Conservation (phyloP, 2,329 filamentous ascomycete genomes). For the Fusarium udum region DNA sequence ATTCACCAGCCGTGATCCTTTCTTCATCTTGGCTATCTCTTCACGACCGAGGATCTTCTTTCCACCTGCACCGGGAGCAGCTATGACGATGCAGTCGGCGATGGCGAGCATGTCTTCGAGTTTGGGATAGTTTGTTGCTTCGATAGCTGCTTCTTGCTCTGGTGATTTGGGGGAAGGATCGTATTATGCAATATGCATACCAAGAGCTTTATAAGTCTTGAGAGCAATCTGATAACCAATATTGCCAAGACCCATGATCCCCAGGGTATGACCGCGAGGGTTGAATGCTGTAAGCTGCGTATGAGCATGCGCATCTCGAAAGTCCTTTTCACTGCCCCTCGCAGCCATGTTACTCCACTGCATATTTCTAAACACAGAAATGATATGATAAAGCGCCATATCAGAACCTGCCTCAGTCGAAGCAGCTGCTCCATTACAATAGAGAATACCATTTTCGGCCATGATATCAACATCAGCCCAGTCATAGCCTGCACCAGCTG, state of each 20-base stretch:
- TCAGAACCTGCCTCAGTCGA: conserved; percentile 71
- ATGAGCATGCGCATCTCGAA: conserved; percentile 63
- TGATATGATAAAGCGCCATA: conserved; percentile 66
- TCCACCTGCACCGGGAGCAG: conserved; percentile 11
- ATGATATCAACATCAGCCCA: conserved; percentile 64
- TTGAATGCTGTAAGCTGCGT: conserved; percentile 64
- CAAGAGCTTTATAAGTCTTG: conserved; percentile 63
- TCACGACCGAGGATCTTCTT: not conserved
- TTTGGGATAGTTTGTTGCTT: conserved; percentile 49
- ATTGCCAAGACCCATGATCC: conserved; percentile 68
- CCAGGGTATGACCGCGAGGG: conserved; percentile 62
- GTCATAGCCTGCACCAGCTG: conserved; percentile 70
- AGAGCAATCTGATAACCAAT: conserved; percentile 63
- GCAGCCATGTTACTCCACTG: conserved; percentile 64
- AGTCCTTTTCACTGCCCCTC: conserved; percentile 53
- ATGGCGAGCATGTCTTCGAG: conserved; percentile 13
- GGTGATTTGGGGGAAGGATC: conserved; percentile 55
- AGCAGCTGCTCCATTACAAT: conserved; percentile 70
- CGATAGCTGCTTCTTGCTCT: conserved; percentile 55
- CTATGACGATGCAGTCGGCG: conserved; percentile 21
- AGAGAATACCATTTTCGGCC: conserved; percentile 56
- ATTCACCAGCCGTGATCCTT: conserved; percentile 62
- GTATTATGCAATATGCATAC: conserved; percentile 66
- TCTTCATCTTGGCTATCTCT: conserved; percentile 57
- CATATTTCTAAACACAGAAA: conserved; percentile 67